Evolutionary conservation across 371 early-diverging fungal genomes (phyloP).

Genomic region (Rhizopus sp.): DNA sequence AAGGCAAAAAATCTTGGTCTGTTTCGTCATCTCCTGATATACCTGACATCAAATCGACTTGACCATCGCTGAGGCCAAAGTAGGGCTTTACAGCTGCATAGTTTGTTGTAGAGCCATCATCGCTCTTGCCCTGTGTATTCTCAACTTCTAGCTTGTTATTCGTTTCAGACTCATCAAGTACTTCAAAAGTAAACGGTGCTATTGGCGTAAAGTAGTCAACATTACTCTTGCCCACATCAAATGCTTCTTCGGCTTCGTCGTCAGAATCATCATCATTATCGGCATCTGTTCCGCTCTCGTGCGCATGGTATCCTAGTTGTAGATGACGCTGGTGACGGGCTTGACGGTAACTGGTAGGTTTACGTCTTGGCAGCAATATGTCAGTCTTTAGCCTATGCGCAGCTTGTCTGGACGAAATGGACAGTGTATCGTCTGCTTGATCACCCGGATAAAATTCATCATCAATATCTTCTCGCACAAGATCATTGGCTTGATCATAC

Average conservation of each 20-base stretch:
- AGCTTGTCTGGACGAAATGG: not conserved
- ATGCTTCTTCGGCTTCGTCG: constrained; percentile 26
- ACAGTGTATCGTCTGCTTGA: constrained; percentile 30
- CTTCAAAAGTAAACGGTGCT: constrained; percentile 36
- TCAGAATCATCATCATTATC: constrained; percentile 33
- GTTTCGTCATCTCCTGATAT: constrained; percentile 21
- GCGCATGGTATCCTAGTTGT: not conserved
- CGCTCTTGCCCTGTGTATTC: not conserved
- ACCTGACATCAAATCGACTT: constrained; percentile 19
- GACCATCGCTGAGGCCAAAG: constrained; percentile 26
- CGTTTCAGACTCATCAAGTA: constrained; percentile 14
- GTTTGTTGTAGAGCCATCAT: not conserved
- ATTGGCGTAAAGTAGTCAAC: constrained; percentile 44
- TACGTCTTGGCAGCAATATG: not conserved
- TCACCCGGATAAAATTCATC: constrained; percentile 46
- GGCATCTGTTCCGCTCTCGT: constrained; percentile 38
- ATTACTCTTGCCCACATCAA: not conserved
- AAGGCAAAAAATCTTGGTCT: constrained; percentile 21
- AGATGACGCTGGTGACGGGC: not conserved
- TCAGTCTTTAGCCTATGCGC: not conserved
- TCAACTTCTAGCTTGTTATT: not conserved
- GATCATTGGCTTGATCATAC: constrained; percentile 62
- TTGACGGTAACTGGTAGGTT: not conserved
- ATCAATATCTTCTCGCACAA: constrained; percentile 65
- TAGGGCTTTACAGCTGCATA: constrained; percentile 5